A percentile compares a stretch with the other conserved stretches of the same genome.
Conservation (phyloP, 495 filamentous ascomycete genomes). For the Penicillium bovifimosum region DNA sequence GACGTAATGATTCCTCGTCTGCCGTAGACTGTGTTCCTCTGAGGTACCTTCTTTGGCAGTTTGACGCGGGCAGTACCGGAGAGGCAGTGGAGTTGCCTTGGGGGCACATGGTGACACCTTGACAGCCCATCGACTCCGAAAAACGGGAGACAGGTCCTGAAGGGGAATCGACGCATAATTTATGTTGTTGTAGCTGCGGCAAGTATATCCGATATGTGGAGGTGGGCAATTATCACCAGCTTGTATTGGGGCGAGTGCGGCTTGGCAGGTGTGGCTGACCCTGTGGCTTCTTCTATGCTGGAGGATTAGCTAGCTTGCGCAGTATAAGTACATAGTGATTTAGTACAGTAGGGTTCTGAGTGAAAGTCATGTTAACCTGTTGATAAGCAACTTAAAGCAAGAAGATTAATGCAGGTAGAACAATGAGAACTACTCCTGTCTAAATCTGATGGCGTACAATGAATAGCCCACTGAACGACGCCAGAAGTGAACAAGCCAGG, state of each 20-base stretch:
- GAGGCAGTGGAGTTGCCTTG: background rate
- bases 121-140: background rate
- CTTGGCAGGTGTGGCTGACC: background rate
- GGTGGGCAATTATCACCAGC: background rate
- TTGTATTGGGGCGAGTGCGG: background rate
- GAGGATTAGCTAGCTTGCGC: too few species aligned
- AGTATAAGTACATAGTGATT: too few species aligned
- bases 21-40: background rate
- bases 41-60: background rate
- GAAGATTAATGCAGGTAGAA: too few species aligned
- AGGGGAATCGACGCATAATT: background rate
- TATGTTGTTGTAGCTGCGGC: background rate
- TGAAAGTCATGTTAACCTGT: too few species aligned
- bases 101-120: background rate
- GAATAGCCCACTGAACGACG: conserved; percentile 25
- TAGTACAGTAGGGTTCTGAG: too few species aligned
- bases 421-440: background rate
- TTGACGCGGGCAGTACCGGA: background rate
- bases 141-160: background rate
- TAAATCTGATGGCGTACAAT: conserved; percentile 24
- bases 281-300: background rate
- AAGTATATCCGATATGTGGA: background rate
- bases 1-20: background rate
- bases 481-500: conserved; percentile 22
- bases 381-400: too few species aligned